phyloP scores from a whole-genome alignment of 139 green algal genomes.

The Astrephomene gubernaculifera region DNA sequence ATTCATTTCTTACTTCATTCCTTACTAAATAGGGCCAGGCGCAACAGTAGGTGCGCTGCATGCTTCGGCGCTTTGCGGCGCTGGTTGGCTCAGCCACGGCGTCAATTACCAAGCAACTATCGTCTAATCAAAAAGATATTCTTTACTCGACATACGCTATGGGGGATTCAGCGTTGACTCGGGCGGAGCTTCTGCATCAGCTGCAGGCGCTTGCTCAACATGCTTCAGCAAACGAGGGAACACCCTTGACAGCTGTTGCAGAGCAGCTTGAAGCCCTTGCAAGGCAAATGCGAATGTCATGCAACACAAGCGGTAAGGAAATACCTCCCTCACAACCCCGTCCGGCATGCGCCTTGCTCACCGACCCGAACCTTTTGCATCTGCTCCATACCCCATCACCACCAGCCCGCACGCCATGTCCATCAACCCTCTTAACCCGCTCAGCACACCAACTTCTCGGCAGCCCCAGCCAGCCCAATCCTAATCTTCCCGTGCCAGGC shows the following conservation, averaged over 20 bases:
- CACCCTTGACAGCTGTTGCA: neutral
- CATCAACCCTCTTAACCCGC: no score
- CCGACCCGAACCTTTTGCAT: neutral
- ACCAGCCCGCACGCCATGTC: neutral
- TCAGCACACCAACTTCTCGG: no score
- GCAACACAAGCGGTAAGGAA: neutral
- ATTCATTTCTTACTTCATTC: no score
- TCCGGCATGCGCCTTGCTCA: neutral
- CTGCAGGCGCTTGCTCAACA: conserved; percentile 10
- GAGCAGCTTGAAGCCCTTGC: neutral
- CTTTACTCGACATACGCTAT: neutral
- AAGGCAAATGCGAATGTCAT: neutral
- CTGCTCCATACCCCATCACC: neutral
- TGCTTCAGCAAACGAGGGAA: neutral
- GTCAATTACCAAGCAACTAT: no score
- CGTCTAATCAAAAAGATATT: no score
- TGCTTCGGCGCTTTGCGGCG: neutral
- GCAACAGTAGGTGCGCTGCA: no score
- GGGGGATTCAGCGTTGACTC: neutral
- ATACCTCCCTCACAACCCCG: neutral
- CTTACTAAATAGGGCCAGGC: no score
- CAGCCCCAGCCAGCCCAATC: no score
- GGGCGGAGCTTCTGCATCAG: neutral
- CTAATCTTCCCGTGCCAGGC: no score
- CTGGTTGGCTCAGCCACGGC: neutral